A percentile compares a stretch with the other conserved stretches of the same genome.
Conservation (phyloP, 1,284 basidiomycete genomes). For the Kwoniella shivajii region DNA sequence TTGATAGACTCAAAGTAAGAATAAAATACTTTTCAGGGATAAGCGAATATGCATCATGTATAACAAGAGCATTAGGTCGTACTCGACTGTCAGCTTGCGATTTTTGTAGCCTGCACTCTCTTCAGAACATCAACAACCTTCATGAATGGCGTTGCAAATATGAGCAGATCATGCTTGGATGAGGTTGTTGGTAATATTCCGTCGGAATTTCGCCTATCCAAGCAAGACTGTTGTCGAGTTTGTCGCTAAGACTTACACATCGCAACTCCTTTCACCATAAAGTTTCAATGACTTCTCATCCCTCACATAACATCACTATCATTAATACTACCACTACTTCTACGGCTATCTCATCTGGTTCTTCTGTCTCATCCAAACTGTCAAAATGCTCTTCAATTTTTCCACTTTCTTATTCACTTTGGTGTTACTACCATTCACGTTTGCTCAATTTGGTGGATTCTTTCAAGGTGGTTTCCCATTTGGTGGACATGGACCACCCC, state of each 20-base stretch:
- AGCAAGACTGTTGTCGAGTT: no score
- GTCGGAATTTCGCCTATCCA: no score
- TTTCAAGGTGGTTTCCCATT: slow-evolving; percentile 46
- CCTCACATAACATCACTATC: no score
- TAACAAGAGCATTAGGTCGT: neutral
- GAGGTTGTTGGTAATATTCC: no score
- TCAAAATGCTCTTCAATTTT: neutral
- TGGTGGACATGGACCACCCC: slow-evolving; percentile 28
- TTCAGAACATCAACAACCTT: no score
- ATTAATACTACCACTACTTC: no score
- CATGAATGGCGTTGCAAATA: no score
- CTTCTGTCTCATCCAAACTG: neutral
- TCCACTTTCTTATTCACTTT: neutral
- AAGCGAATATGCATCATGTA: slow-evolving; percentile 6
- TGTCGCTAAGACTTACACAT: no score
- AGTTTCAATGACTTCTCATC: no score
- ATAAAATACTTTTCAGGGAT: neutral
- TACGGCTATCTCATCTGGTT: neutral
- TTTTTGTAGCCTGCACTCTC: no score
- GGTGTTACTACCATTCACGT: neutral
- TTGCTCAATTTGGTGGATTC: slow-evolving; percentile 47
- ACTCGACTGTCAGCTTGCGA: neutral
- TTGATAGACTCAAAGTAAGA: neutral
- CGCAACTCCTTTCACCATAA: no score
- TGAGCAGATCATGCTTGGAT: no score